Conservation (phyloP, 2,329 filamentous ascomycete species). For the Colletotrichum liaoningense region DNA sequence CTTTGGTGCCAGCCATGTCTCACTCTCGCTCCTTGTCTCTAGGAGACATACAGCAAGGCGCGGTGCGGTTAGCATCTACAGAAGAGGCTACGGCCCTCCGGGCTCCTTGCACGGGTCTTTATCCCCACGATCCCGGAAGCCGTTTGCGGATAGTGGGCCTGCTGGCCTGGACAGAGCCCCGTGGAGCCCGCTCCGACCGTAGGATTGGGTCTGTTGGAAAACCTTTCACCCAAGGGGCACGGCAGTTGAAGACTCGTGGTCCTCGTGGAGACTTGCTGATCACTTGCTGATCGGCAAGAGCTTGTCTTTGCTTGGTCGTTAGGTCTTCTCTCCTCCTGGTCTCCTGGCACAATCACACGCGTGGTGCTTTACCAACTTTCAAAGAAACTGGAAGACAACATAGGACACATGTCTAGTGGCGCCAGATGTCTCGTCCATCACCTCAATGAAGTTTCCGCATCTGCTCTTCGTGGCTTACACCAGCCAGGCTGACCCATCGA, state of each 20-base stretch:
- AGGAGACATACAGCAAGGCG: background rate
- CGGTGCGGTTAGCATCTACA: background rate
- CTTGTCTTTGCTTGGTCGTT: background rate
- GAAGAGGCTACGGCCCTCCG: background rate
- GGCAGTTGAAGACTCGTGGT: background rate
- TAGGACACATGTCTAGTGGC: background rate
- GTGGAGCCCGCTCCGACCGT: background rate
- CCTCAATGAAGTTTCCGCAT: conserved; percentile 9
- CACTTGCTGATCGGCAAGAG: background rate
- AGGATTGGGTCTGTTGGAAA: background rate
- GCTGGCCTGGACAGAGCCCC: too few relatives aligned
- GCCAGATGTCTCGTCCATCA: background rate
- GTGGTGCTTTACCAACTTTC: background rate
- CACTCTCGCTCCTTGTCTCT: conserved; percentile 1
- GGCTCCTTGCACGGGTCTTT: conserved; percentile 6
- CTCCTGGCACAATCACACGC: background rate
- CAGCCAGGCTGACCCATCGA: background rate
- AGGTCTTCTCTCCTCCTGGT: background rate
- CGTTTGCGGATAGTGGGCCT: conserved; percentile 11
- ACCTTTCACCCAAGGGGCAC: background rate
- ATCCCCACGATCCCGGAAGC: background rate
- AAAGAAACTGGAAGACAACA: background rate
- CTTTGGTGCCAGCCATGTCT: conserved; percentile 26
- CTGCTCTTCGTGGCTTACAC: conserved; percentile 17
- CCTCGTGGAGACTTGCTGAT: background rate